Evolutionary conservation across 768 basidiomycete genomes (phyloP).

Genomic region (Macrocybe gigantea): DNA sequence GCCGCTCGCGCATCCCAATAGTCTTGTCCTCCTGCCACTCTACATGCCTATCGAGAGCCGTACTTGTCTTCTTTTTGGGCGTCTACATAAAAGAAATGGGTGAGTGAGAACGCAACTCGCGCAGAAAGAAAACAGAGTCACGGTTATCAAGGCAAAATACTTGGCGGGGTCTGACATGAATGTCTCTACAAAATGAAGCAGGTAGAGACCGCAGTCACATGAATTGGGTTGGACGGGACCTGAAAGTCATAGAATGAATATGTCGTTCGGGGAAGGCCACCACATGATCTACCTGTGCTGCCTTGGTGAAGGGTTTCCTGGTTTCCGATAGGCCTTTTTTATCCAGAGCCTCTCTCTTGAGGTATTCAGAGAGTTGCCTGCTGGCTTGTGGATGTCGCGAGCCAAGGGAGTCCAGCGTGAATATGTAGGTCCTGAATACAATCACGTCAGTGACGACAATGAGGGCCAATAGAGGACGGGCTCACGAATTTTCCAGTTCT

Average conservation of each 20-base stretch:
- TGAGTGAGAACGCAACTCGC: background rate
- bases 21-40: slow-evolving; percentile 53
- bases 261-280: background rate
- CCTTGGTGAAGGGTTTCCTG: slow-evolving; percentile 37
- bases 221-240: slow-evolving; percentile 90
- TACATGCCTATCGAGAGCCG: slow-evolving; percentile 28
- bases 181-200: slow-evolving; percentile 78
- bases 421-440: slow-evolving; percentile 61
- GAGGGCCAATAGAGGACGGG: background rate
- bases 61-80: slow-evolving; percentile 19
- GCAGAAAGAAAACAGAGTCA: slow-evolving; percentile 14
- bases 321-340: slow-evolving; percentile 44
- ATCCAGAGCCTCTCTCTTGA: slow-evolving; percentile 71
- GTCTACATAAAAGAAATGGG: background rate
- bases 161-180: slow-evolving; percentile 62
- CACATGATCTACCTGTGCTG: slow-evolving; percentile 40
- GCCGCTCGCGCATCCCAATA: slow-evolving; percentile 37
- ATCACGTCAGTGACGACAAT: background rate
- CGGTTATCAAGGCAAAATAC: slow-evolving; percentile 46
- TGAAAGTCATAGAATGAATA: slow-evolving; percentile 21
- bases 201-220: slow-evolving; percentile 90
- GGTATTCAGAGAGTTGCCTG: slow-evolving; percentile 59
- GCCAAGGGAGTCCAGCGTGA: slow-evolving; percentile 88
- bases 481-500: background rate
- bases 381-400: slow-evolving; percentile 60